Base-by-base conservation (phyloP, 805 yeast species). In the Sugiyamaella smithiae region DNA sequence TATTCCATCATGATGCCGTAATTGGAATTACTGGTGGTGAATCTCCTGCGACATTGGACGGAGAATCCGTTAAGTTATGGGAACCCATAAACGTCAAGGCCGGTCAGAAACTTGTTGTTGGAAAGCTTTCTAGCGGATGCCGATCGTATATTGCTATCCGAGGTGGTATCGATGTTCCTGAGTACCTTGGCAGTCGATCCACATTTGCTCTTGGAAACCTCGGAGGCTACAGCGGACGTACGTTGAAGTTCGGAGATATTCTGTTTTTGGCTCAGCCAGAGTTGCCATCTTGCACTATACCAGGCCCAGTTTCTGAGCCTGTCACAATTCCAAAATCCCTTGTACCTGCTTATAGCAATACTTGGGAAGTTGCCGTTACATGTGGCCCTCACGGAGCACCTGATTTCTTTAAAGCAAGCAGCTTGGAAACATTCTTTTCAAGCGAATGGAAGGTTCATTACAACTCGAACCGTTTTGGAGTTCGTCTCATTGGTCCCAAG, bases 321-420 rank as follows among this genome's bases (percentile, higher is more conserved):
- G 53, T 63, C 9, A 57, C 77, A 1, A 73, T 81, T 51, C 88
- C 95, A 17, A 56, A 62, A 35, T 61, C 77, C 7, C 56, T 79
- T 48, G 69, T 82, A 53, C 90, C 95, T 6, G 53, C 65, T 5
- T 78, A 80, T 57, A 66, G 70, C 33, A 50, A 38, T 28, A 35
- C 48, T 11, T 91, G 98, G 98, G 70, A 72, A 40, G 90, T 91
- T 54, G 96, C 90, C 60, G 97, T 90, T 41, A 88, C 96, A 8
- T 84, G 95, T 66, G 99, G 99, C 47, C 99, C 99, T 22, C 98
- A 91, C 67, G 98, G 98, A 1, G 81, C 97, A 3, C 98, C 98
- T 16, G 99, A 91, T 67, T 88, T 90, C 69, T 93, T 93, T 75
- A 78, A 78, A 47, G 67, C 75, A 8, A 96, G 86, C 64, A 80